A percentile compares a stretch with the other conserved stretches of the same genome.
phyloP scores from a whole-genome alignment of 371 early-diverging fungal genomes.

The Chytridium lagenaria region DNA sequence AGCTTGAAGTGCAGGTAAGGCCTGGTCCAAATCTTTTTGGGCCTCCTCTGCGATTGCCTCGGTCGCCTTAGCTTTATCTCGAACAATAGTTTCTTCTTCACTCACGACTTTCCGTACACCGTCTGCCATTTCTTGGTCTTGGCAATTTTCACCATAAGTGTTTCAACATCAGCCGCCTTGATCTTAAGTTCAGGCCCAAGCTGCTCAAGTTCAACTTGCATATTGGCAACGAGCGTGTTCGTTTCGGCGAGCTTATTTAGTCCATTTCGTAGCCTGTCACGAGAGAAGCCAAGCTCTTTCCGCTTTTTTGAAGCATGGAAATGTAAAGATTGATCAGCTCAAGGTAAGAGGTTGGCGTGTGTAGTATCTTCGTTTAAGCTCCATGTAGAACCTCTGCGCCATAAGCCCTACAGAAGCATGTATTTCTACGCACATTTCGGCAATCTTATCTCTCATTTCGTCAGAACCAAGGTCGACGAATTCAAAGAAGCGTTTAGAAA shows the following conservation, averaged over 20 bases:
- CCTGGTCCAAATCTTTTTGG: slow-evolving; percentile 62
- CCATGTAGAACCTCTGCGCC: slow-evolving; percentile 56
- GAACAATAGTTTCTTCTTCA: slow-evolving; percentile 60
- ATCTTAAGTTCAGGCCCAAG: slow-evolving; percentile 61
- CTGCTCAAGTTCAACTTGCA: slow-evolving; percentile 61
- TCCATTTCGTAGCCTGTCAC: slow-evolving; percentile 58
- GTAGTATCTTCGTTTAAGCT: slow-evolving; percentile 61
- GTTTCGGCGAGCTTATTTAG: slow-evolving; percentile 60
- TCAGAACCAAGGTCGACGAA: slow-evolving; percentile 61
- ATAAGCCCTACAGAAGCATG: slow-evolving; percentile 58
- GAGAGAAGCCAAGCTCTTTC: slow-evolving; percentile 54
- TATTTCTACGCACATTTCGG: slow-evolving; percentile 61
- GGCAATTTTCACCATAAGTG: slow-evolving; percentile 62
- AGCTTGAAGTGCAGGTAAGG: slow-evolving; percentile 60
- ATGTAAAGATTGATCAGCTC: slow-evolving; percentile 63
- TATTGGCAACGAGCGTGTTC: slow-evolving; percentile 60
- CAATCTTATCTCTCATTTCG: slow-evolving; percentile 58
- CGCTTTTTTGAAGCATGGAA: slow-evolving; percentile 60
- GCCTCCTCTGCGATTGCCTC: slow-evolving; percentile 63
- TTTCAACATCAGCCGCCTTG: slow-evolving; percentile 57
- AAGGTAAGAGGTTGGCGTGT: slow-evolving; percentile 63
- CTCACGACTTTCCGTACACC: slow-evolving; percentile 59
- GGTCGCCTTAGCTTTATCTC: slow-evolving; percentile 58
- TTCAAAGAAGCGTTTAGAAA: slow-evolving; percentile 58
- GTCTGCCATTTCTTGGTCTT: slow-evolving; percentile 63